Evolutionary conservation across 805 yeast genomes (phyloP).

Genomic region (Metschnikowia kofuensis): DNA sequence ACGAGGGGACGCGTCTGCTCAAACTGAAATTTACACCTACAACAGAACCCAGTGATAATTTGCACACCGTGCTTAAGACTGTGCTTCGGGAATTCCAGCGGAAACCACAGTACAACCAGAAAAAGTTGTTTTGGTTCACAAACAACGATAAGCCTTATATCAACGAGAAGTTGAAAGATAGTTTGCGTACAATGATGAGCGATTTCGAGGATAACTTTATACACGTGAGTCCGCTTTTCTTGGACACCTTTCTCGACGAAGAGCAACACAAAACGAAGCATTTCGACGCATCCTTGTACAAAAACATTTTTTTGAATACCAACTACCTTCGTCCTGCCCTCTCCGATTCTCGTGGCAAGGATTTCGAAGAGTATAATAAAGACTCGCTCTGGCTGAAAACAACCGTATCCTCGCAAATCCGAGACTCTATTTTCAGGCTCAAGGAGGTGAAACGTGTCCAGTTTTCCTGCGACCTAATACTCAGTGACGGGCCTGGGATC

Average conservation of each 20-base stretch:
- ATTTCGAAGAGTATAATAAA: slow-evolving; percentile 2
- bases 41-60: slow-evolving; percentile 20
- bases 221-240: slow-evolving; percentile 61
- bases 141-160: slow-evolving; percentile 68
- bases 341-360: slow-evolving; percentile 14
- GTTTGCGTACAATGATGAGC: slow-evolving; percentile 54
- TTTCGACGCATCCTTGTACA: slow-evolving; percentile 44
- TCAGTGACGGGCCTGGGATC: slow-evolving; percentile 44
- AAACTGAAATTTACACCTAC: slow-evolving; percentile 14
- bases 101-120: slow-evolving; percentile 47
- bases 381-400: slow-evolving; percentile 8
- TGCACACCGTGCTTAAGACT: slow-evolving; percentile 44
- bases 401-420: slow-evolving; percentile 31
- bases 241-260: slow-evolving; percentile 22
- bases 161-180: slow-evolving; percentile 40
- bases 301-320: slow-evolving; percentile 55
- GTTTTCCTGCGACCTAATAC: slow-evolving; percentile 58
- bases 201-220: slow-evolving; percentile 58
- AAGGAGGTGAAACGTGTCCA: slow-evolving; percentile 63
- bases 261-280: slow-evolving; percentile 21
- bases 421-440: slow-evolving; percentile 48
- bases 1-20: slow-evolving; percentile 14
- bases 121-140: slow-evolving; percentile 68
- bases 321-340: slow-evolving; percentile 25
- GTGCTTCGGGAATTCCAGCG: slow-evolving; percentile 54